Conservation (phyloP, 768 basidiomycete species). For the Tricholoma hemisulphureum region DNA sequence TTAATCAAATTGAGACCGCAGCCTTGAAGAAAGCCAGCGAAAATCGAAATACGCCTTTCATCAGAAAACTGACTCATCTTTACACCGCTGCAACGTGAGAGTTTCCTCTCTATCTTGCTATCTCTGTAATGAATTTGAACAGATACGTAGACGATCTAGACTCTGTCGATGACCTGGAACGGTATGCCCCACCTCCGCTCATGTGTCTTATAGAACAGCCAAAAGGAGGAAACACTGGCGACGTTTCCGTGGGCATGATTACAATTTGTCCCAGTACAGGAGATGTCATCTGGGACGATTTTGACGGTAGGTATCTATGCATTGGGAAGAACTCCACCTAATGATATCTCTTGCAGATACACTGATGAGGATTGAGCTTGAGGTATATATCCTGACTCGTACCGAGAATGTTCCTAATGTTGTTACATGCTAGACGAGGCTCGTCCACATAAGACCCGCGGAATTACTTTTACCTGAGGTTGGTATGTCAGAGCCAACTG, state of each 20-base stretch:
- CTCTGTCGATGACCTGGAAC: conserved; percentile 61
- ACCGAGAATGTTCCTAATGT: neutral
- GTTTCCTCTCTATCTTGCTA: conserved; percentile 1
- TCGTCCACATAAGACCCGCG: conserved; percentile 80
- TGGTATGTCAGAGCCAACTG: conserved; percentile 65
- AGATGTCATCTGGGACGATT: conserved; percentile 92
- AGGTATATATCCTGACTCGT: conserved; percentile 44
- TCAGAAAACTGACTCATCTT: conserved; percentile 69
- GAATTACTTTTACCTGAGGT: conserved; percentile 70
- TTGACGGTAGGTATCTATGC: conserved; percentile 55
- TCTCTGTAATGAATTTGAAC: conserved; percentile 6
- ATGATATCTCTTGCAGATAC: conserved; percentile 50
- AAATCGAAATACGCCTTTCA: conserved; percentile 71
- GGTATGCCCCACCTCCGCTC: conserved; percentile 57
- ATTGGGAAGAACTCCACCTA: neutral
- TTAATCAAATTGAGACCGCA: conserved; percentile 82
- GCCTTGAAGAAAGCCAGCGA: conserved; percentile 84
- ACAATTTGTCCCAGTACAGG: conserved; percentile 85
- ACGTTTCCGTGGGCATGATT: conserved; percentile 66
- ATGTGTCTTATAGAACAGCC: conserved; percentile 74
- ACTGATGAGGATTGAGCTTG: conserved; percentile 84
- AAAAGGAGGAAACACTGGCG: conserved; percentile 24
- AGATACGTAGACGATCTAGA: conserved; percentile 85
- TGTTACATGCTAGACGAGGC: conserved; percentile 62
- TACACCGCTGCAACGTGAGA: conserved; percentile 88